phyloP scores from a whole-genome alignment of 768 basidiomycete genomes.

The Lyophyllum shimeji region DNA sequence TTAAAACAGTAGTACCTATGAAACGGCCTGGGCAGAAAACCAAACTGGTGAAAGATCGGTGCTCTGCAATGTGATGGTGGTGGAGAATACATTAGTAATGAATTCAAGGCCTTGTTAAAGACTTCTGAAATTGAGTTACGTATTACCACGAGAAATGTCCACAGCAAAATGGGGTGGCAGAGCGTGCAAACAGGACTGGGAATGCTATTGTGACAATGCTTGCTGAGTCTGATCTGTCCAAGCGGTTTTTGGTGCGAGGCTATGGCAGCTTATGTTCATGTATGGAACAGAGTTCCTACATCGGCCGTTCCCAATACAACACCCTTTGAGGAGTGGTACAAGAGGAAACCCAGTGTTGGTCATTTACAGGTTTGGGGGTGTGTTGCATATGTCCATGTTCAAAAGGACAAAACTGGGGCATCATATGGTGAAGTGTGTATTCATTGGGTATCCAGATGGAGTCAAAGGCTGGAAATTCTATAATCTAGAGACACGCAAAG shows the following conservation, averaged over 20 bases:
- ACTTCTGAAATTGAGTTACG: background rate
- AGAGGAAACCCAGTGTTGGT: constrained; percentile 22
- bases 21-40: background rate
- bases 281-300: background rate
- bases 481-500: constrained; percentile 25
- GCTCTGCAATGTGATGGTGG: background rate
- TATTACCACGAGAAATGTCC: background rate
- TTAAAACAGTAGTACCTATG: background rate
- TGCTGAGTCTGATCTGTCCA: background rate
- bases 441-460: constrained; percentile 34
- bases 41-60: background rate
- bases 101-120: background rate
- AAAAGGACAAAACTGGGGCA: constrained; percentile 30
- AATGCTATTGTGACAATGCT: background rate
- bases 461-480: constrained; percentile 35
- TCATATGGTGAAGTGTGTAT: constrained; percentile 29
- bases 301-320: background rate
- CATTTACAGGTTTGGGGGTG: constrained; percentile 37
- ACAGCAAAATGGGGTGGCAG: background rate
- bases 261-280: background rate
- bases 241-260: background rate
- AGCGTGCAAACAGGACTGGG: background rate
- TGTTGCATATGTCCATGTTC: constrained; percentile 36
- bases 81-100: background rate
- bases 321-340: background rate